Evolutionary conservation across 192 early-diverging fungal genomes (phyloP).

Genomic region (Backusella parvicylindrica): DNA sequence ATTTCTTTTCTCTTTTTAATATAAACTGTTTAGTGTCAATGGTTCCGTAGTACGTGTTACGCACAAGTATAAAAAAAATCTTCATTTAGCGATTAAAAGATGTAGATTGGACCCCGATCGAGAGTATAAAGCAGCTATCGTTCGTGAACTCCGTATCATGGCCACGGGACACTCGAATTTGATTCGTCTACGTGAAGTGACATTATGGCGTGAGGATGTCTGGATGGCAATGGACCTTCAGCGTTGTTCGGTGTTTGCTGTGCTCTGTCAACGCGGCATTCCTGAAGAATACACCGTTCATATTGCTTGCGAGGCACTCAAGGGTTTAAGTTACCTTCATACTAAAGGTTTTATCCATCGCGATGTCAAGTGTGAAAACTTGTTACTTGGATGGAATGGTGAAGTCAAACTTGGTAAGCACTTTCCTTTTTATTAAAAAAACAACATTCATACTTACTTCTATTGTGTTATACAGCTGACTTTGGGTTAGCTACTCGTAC

Average conservation of each 20-base stretch:
- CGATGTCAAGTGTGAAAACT: constrained; percentile 45
- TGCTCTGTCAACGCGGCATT: constrained; percentile 37
- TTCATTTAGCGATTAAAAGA: constrained; percentile 37
- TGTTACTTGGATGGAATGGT: constrained; percentile 38
- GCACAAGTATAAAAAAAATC: constrained; percentile 23
- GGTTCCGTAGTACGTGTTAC: constrained; percentile 32
- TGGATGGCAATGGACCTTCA: constrained; percentile 42
- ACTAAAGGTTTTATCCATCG: constrained; percentile 40
- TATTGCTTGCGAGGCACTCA: constrained; percentile 36
- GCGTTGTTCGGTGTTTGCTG: constrained; percentile 34
- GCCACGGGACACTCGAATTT: constrained; percentile 29
- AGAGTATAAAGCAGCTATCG: constrained; percentile 36
- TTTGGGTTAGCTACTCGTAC: constrained; percentile 39
- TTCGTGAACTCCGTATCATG: constrained; percentile 38
- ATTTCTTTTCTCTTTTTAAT: background rate
- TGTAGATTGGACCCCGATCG: constrained; percentile 32
- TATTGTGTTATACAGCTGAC: constrained; percentile 25
- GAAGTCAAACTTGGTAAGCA: constrained; percentile 41
- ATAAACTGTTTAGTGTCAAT: constrained; percentile 20
- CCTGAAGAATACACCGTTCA: constrained; percentile 37
- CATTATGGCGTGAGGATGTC: constrained; percentile 34
- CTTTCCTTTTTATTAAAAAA: background rate
- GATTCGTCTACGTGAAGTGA: constrained; percentile 34
- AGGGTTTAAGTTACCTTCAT: constrained; percentile 39
- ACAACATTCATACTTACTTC: background rate